Percentiles rank a stretch among this genome's conserved stretches.
Conservation (phyloP, 352 stramenopile genomes). For the Globisporangium apiculatum region DNA sequence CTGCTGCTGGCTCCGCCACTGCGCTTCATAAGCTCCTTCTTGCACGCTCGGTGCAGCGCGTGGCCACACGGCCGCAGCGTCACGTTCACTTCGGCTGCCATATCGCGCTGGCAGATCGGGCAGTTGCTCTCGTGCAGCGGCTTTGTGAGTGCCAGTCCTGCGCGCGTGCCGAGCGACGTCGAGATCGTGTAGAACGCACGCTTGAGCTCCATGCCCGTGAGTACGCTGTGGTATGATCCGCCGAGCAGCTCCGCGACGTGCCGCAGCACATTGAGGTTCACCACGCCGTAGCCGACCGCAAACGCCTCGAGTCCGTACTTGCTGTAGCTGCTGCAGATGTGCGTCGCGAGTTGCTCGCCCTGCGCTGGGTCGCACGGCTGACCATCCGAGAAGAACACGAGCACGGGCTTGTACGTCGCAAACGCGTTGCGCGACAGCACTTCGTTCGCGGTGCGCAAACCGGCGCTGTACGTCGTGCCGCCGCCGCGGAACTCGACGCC, state of each 20-base stretch:
- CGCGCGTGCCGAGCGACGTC: slow-evolving; percentile 51
- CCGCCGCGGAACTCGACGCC: slow-evolving; percentile 27
- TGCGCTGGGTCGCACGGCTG: slow-evolving; percentile 35
- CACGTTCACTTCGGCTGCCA: slow-evolving; percentile 34
- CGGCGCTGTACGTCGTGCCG: slow-evolving; percentile 45
- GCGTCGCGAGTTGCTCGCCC: slow-evolving; percentile 41
- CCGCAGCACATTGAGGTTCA: slow-evolving; percentile 59
- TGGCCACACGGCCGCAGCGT: slow-evolving; percentile 35
- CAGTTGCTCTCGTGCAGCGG: slow-evolving; percentile 43
- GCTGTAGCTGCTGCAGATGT: slow-evolving; percentile 48
- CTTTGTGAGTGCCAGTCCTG: slow-evolving; percentile 50
- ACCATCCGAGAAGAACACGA: slow-evolving; percentile 80
- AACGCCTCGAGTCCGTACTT: slow-evolving; percentile 58
- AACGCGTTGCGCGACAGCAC: slow-evolving; percentile 64
- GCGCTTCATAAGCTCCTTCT: slow-evolving; percentile 22
- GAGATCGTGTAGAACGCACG: slow-evolving; percentile 73
- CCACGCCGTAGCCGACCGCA: slow-evolving; percentile 58
- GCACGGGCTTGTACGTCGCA: slow-evolving; percentile 46
- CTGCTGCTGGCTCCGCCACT: not conserved
- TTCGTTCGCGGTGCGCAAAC: slow-evolving; percentile 48
- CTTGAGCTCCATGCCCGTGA: slow-evolving; percentile 63
- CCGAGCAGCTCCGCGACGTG: slow-evolving; percentile 43
- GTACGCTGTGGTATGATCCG: slow-evolving; percentile 53
- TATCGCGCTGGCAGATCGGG: slow-evolving; percentile 47
- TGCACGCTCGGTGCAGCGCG: slow-evolving; percentile 29